These are phyloP conservation scores for Ophiostoma perfectum DNA, from an alignment of 2,329 filamentous ascomycete species.

Conservation along the genomic window DNA sequence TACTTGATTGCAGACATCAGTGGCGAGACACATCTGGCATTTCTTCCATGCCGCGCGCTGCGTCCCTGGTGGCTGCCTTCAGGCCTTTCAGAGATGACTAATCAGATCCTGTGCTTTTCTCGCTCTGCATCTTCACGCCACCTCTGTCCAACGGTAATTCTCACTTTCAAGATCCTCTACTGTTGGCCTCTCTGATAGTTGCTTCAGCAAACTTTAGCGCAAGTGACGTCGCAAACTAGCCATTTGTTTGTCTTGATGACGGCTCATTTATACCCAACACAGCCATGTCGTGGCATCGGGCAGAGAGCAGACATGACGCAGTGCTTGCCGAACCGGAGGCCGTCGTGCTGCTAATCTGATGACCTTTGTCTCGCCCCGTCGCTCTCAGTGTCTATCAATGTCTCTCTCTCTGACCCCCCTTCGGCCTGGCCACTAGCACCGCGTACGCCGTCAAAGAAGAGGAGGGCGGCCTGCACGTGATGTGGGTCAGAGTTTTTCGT, in stretches of 20 bases:
- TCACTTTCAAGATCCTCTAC: too few relatives aligned
- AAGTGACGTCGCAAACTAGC: neutral
- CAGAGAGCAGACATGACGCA: neutral
- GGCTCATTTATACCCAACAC: neutral
- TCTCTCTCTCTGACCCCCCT: neutral
- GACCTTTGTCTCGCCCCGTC: too few relatives aligned
- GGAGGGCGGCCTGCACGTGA: conserved; percentile 1
- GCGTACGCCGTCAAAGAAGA: conserved; percentile 5
- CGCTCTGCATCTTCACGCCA: too few relatives aligned
- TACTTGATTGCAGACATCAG: too few relatives aligned
- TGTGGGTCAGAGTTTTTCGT: neutral
- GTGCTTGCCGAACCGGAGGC: conserved; percentile 4
- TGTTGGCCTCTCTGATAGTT: too few relatives aligned
- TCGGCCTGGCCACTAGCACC: conserved; percentile 8
- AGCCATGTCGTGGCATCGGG: conserved; percentile 3
- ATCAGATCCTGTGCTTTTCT: too few relatives aligned
- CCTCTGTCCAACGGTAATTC: too few relatives aligned
- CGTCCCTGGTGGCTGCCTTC: too few relatives aligned
- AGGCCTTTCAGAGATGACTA: too few relatives aligned
- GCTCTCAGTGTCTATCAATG: neutral
- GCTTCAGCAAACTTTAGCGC: too few relatives aligned
- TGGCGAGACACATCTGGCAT: too few relatives aligned
- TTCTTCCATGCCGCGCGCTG: too few relatives aligned
- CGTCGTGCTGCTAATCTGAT: neutral
- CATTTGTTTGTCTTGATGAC: neutral